Conservation (phyloP, 345 rosid genomes). For the Aegle marmelos region DNA sequence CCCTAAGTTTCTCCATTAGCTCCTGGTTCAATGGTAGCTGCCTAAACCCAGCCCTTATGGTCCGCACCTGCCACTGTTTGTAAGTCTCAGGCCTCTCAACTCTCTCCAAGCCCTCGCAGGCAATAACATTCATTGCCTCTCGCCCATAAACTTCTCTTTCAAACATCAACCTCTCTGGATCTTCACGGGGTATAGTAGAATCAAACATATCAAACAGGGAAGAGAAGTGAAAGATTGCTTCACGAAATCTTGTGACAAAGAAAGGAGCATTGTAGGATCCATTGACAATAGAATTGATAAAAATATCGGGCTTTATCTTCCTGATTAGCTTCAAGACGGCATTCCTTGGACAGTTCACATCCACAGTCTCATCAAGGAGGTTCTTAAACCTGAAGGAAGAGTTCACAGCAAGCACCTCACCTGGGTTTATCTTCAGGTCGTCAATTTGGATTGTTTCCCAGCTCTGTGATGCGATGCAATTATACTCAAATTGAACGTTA, state of each 20-base stretch:
- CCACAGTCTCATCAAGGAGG: constrained; percentile 67
- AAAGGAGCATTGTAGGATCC: constrained; percentile 80
- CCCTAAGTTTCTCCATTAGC: constrained; percentile 32
- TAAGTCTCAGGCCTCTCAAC: constrained; percentile 80
- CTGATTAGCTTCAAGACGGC: constrained; percentile 52
- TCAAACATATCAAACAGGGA: constrained; percentile 65
- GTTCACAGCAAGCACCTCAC: constrained; percentile 69
- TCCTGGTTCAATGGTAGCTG: constrained; percentile 43
- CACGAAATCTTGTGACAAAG: constrained; percentile 67
- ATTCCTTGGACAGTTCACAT: constrained; percentile 54
- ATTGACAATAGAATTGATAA: constrained; percentile 43
- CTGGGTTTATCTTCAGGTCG: constrained; percentile 53
- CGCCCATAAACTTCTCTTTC: constrained; percentile 67
- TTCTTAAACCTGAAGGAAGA: constrained; percentile 37
- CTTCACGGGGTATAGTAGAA: constrained; percentile 40
- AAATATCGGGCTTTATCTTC: constrained; percentile 53
- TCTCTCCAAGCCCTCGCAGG: constrained; percentile 81
- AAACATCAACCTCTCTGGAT: constrained; percentile 44
- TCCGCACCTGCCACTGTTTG: constrained; percentile 75
- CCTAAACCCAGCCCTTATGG: constrained; percentile 63
- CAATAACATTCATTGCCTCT: constrained; percentile 62
- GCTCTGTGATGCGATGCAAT: constrained; percentile 46
- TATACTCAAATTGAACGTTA: constrained; percentile 73
- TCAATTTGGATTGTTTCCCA: constrained; percentile 71
- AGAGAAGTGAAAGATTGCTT: constrained; percentile 76